Evolutionary conservation across 2,329 filamentous ascomycete species (phyloP).

Genomic region (Colletotrichum plurivorum): DNA sequence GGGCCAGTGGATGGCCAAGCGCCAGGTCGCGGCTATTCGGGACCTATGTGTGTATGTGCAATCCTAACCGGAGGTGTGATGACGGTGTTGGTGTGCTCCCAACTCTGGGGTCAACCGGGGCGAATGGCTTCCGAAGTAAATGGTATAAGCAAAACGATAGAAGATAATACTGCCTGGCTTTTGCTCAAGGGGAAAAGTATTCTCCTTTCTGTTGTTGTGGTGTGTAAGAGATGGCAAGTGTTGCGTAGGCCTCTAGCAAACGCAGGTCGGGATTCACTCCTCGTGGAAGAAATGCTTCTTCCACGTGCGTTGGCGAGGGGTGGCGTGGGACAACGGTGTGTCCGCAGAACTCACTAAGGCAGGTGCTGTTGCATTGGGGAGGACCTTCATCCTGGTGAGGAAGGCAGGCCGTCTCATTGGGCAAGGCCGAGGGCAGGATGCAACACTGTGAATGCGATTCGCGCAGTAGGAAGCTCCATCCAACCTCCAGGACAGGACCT

Average conservation of each 20-base stretch:
- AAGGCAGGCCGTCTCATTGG: constrained; percentile 3
- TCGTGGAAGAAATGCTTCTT: constrained; percentile 16
- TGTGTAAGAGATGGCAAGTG: constrained; percentile 8
- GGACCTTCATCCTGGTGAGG: constrained; percentile 2
- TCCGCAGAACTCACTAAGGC: constrained; percentile 9
- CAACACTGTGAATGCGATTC: too few relatives aligned
- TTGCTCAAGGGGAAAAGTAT: not conserved
- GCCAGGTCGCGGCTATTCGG: constrained; percentile 28
- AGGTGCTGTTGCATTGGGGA: constrained; percentile 7
- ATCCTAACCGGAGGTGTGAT: not conserved
- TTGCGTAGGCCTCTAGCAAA: constrained; percentile 12
- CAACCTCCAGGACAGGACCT: not conserved
- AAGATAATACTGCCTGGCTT: too few relatives aligned
- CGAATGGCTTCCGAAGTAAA: too few relatives aligned
- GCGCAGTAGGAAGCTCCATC: too few relatives aligned
- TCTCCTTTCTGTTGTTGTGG: not conserved
- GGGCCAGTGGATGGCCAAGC: constrained; percentile 24
- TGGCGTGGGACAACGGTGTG: constrained; percentile 9
- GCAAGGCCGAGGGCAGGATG: not conserved
- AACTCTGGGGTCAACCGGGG: too few relatives aligned
- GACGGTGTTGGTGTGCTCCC: not conserved
- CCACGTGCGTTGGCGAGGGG: constrained; percentile 17
- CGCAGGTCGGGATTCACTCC: constrained; percentile 16
- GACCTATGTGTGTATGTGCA: not conserved
- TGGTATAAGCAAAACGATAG: too few relatives aligned